Evolutionary conservation across 108 stramenopile species (phyloP).

Genomic region (Craspedostauros australis): DNA sequence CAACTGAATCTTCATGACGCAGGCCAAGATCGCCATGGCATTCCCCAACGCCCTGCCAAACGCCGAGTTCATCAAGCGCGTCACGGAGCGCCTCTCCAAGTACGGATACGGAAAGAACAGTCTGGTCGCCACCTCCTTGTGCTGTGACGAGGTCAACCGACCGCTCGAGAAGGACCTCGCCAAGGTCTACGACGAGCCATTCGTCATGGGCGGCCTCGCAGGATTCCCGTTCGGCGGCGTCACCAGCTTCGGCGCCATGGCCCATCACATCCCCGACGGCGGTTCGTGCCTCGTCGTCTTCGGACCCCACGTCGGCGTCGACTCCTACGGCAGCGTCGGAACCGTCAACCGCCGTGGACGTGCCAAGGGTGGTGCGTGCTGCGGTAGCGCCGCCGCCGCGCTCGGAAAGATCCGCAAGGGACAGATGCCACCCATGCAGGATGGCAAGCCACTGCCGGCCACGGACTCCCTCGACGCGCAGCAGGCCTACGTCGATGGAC

Average conservation of each 20-base stretch:
- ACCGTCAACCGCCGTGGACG: slow-evolving; percentile 53
- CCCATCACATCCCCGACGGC: slow-evolving; percentile 58
- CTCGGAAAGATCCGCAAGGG: slow-evolving; percentile 34
- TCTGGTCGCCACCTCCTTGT: slow-evolving; percentile 44
- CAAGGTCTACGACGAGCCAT: slow-evolving; percentile 36
- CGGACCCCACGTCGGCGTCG: slow-evolving; percentile 67
- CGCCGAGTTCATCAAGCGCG: slow-evolving; percentile 17
- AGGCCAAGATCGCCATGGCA: slow-evolving; percentile 23
- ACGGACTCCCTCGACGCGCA: slow-evolving; percentile 46
- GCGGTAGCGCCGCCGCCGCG: slow-evolving; percentile 51
- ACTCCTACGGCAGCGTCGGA: slow-evolving; percentile 39
- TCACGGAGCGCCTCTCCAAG: slow-evolving; percentile 7
- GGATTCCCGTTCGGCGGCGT: slow-evolving; percentile 66
- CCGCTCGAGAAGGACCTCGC: slow-evolving; percentile 43
- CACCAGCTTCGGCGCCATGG: slow-evolving; percentile 65
- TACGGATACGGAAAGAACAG: slow-evolving; percentile 27
- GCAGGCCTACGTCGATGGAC: slow-evolving; percentile 36
- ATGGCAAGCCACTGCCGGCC: slow-evolving; percentile 11
- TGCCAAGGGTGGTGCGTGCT: slow-evolving; percentile 41
- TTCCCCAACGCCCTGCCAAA: slow-evolving; percentile 40
- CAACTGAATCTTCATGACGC: too few species aligned
- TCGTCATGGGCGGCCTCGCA: slow-evolving; percentile 60
- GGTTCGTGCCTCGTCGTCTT: slow-evolving; percentile 48
- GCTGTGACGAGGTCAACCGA: slow-evolving; percentile 62
- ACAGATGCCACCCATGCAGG: slow-evolving; percentile 9